phyloP scores from a whole-genome alignment of 2,329 filamentous ascomycete species.

The Talaromyces verruculosus region DNA sequence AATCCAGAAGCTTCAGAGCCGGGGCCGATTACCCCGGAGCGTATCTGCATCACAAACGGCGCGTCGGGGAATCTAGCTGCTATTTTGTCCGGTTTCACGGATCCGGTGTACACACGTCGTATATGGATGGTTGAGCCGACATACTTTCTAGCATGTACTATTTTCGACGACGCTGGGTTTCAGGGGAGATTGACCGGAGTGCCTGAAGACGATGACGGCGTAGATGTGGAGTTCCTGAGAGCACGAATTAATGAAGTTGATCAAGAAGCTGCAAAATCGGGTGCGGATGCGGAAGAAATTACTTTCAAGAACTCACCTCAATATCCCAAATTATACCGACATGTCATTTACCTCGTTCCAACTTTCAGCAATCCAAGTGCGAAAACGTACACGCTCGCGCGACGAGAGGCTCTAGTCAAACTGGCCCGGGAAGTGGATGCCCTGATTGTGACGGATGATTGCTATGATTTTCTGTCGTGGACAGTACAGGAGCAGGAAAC shows the following conservation, averaged over 20 bases:
- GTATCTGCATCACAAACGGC: slow-evolving; percentile 9
- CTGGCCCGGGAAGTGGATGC: not conserved
- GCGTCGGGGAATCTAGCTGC: slow-evolving; percentile 4
- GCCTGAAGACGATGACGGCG: not conserved
- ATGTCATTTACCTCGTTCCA: slow-evolving; percentile 9
- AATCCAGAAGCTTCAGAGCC: not conserved
- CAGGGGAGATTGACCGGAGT: not conserved
- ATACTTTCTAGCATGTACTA: slow-evolving; percentile 3
- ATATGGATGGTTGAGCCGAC: slow-evolving; percentile 12
- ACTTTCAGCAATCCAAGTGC: slow-evolving; percentile 11
- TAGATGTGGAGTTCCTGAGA: slow-evolving; percentile 1
- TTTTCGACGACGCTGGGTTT: slow-evolving; percentile 5
- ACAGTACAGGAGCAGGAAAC: not conserved
- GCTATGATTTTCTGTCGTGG: slow-evolving; percentile 5
- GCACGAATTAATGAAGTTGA: slow-evolving; percentile 3
- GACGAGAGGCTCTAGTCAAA: not conserved
- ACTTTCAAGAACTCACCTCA: slow-evolving; percentile 4
- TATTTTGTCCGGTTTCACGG: not conserved
- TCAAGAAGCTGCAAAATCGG: not conserved
- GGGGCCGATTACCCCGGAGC: not conserved
- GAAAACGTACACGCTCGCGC: slow-evolving; percentile 1
- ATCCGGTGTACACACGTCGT: not conserved
- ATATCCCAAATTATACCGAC: not conserved
- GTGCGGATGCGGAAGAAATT: not conserved
- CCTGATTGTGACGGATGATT: slow-evolving; percentile 1